Evolutionary conservation across 2,329 filamentous ascomycete species (phyloP), one percentile per base, ranked within the genome.

Genomic region (Aspergillus transmontanensis): DNA sequence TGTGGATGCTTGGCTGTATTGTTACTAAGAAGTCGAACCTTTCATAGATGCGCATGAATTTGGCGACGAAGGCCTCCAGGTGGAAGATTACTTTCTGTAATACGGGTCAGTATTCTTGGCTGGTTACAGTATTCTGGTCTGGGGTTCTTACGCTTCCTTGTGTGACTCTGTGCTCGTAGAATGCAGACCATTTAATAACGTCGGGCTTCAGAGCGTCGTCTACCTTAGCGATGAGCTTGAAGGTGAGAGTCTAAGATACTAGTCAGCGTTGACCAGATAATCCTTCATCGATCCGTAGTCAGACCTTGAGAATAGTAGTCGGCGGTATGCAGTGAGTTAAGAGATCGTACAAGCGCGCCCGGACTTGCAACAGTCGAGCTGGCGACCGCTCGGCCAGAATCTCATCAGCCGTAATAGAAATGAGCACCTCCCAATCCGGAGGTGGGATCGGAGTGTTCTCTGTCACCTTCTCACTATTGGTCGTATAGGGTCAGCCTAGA

Each of bases 311-410:
- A 66, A 99, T 94, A 0, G 91, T 96, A 0, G 94, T 97, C 2
- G 95, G 87, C 16, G 96, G 95, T 74, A 99, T 99, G 79, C 96
- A 99, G 78, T 99, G 95, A 7, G 94, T 96, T 54, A 99, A 85
- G 39, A 99, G 86, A 75, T 99, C 95, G 81, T 99, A 99, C n/a
- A 99, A 86, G 79, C 97, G 96, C 11, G 93, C 89, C 66, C 95
- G 89, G 54, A 97, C 93, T 73, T 93, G 87, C 66, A 99, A 81
- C 64, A 99, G 94, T 57, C 92, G 87, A 34, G 90, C 89, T 0
- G 95, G 94, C n/a, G 93, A 93, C 73, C 96, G 92, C 77, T 99
- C 94, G 45, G 91, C 90, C 75, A 97, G 88, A 60, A 99, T 97
- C 71, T 98, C 94, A 73, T 90, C 89, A n/a, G 96, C 94, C 66